phyloP scores from a whole-genome alignment of 805 yeast species.

The Brettanomyces bruxellensis region DNA sequence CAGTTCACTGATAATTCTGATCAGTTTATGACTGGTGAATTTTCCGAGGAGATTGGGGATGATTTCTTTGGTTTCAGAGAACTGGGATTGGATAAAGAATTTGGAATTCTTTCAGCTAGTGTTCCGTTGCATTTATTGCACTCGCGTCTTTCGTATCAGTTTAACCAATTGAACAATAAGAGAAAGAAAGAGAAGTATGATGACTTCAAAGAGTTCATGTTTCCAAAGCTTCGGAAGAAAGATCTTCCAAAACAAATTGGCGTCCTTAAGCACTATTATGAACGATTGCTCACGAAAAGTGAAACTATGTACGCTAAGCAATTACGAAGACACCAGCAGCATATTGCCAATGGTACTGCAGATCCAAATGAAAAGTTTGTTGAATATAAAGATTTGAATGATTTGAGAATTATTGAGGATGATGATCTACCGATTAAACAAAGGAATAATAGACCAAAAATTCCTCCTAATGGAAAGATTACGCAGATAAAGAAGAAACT shows the following conservation, averaged over 20 bases:
- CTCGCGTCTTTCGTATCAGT: slow-evolving; percentile 58
- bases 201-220: slow-evolving; percentile 51
- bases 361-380: slow-evolving; percentile 12
- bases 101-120: slow-evolving; percentile 72
- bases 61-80: slow-evolving; percentile 97
- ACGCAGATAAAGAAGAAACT: slow-evolving; percentile 57
- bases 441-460: slow-evolving; percentile 62
- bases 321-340: slow-evolving; percentile 30
- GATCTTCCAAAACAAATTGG: slow-evolving; percentile 49
- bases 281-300: slow-evolving; percentile 32
- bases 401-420: slow-evolving; percentile 64
- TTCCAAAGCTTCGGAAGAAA: slow-evolving; percentile 42
- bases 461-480: slow-evolving; percentile 89
- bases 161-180: slow-evolving; percentile 34
- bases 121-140: slow-evolving; percentile 87
- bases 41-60: slow-evolving; percentile 87
- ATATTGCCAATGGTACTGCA: slow-evolving; percentile 8
- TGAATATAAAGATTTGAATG: slow-evolving; percentile 24
- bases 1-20: slow-evolving; percentile 87
- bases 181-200: slow-evolving; percentile 47
- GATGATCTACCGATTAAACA: slow-evolving; percentile 78
- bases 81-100: slow-evolving; percentile 86
- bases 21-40: slow-evolving; percentile 90
- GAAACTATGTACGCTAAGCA: slow-evolving; percentile 32
- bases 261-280: slow-evolving; percentile 46